A percentile compares a stretch with the other conserved stretches of the same genome.
Conservation (phyloP, 768 basidiomycete genomes). For the Kwoniella botswanensis region DNA sequence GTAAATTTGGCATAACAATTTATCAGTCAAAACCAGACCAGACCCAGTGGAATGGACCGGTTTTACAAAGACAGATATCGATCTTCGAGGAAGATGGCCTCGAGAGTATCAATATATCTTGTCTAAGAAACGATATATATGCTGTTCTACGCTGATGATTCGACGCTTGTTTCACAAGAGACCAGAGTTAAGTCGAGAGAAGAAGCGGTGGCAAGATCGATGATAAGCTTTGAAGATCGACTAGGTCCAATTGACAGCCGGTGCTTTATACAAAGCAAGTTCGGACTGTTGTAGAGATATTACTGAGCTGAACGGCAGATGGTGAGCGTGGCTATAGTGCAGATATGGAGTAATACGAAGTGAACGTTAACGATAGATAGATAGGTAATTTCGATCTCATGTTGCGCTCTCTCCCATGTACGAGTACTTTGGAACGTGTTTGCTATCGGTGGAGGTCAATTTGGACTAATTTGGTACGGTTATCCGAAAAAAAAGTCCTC, state of each 20-base stretch:
- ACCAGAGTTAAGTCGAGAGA: neutral
- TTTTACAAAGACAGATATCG: neutral
- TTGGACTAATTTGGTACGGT: neutral
- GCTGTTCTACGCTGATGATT: neutral
- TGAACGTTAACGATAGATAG: neutral
- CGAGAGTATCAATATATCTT: constrained; percentile 12
- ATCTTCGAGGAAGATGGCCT: constrained; percentile 52
- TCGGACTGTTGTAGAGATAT: neutral
- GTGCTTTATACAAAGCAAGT: neutral
- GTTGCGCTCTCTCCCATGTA: neutral
- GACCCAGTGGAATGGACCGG: constrained; percentile 4
- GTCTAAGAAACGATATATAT: neutral
- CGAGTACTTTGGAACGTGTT: constrained; percentile 18
- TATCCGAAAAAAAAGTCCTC: constrained; percentile 14
- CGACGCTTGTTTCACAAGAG: neutral
- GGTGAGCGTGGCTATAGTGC: too few species aligned
- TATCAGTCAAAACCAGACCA: neutral
- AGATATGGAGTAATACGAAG: neutral
- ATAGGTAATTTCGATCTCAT: constrained; percentile 14
- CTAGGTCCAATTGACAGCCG: neutral
- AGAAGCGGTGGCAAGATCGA: constrained; percentile 1
- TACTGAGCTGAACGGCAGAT: neutral
- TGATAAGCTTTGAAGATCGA: neutral
- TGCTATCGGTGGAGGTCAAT: constrained; percentile 8
- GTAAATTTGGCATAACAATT: constrained; percentile 49